Evolutionary conservation across 176 grass and related monocot species (phyloP).

Genomic region (maize (Zea mays)): Zm-B73-REFERENCE-NAM-5.0 NC_050101.1:89616001-89616500

Average conservation of each 20-base stretch:
- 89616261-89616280: background rate
- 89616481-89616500: background rate
- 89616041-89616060: background rate
- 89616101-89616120: background rate
- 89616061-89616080: background rate
- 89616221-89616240: background rate
- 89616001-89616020: background rate
- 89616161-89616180: conserved; percentile 41
- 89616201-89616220: background rate
- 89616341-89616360: background rate
- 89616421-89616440: conserved; percentile 31
- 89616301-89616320: background rate
- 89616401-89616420: conserved; percentile 42
- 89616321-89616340: background rate
- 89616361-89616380: conserved; percentile 43
- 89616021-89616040: conserved; percentile 27
- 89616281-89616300: background rate
- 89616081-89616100: background rate
- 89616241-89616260: background rate
- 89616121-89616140: background rate
- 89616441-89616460: background rate
- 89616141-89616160: conserved; percentile 49
- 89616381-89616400: conserved; percentile 61
- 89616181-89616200: background rate
- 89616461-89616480: background rate